Evolutionary conservation across 2,329 filamentous ascomycete genomes (phyloP), one percentile per base, ranked within the genome.

Genomic region (Phoma sp.): DNA sequence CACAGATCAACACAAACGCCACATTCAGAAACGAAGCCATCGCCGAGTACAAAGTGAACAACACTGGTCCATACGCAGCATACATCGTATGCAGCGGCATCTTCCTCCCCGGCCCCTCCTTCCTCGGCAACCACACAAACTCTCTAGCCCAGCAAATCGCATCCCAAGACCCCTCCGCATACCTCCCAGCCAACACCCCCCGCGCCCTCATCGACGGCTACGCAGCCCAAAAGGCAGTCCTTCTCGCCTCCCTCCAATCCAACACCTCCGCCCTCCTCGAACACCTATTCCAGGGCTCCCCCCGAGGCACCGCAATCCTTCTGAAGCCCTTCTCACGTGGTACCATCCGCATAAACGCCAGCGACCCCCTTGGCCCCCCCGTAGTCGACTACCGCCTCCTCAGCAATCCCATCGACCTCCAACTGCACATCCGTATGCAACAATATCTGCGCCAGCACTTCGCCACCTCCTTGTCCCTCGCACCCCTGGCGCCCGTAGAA

Each of bases 261-360:
- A 37, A 36, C 51, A 41, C 43, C 0, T 53, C 51, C 8, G 51
- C 44, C 4, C 24, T 47, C n/a, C 43, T 53, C 1, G 43, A 46
- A 15, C 45, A 56, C 17, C 40, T 44, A 15, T 44, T 51, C 40
- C 48, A 51, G 25, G 48, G 48, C 40, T 33, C 35, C 0, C 48
- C 48, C 0, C 40, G 48, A 8, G 48, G 48, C 25, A 51, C 48
- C 5, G 35, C 48, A 10, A 51, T 51, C 25, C 40, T 51, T 1
- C 35, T 61, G 43, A 41, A 67, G 32, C 65, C 74, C 2, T 60
- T 75, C 37, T 64, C 56, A 9, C 67, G 74, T 40, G 74, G 74
- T 19, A 66, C 66, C 21, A 67, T 75, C 33, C 60, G 59, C 12
- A 64, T 74, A 8, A 69, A 71, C 51, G 62, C 67, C 7, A 60